These are phyloP conservation scores for Lasiosphaeris hirsuta DNA, from an alignment of 495 filamentous ascomycete genomes.

Conservation along the genomic window DNA sequence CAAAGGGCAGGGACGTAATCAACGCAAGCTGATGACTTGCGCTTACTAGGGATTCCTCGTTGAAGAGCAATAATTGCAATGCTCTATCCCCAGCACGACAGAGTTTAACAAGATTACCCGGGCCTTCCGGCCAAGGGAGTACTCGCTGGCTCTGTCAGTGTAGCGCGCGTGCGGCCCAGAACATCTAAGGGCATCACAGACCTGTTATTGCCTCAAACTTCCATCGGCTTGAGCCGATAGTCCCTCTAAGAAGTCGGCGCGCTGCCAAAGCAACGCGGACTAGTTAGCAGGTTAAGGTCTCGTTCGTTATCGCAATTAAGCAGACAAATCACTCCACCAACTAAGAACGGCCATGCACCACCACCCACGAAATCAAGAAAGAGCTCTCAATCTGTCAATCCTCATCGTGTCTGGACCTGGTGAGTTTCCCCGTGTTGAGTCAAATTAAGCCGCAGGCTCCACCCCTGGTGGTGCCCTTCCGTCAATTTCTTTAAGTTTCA, in stretches of 20 bases:
- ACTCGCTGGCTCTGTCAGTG: constrained; percentile 70
- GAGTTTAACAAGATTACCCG: constrained; percentile 75
- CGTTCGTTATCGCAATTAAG: constrained; percentile 75
- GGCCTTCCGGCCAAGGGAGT: constrained; percentile 66
- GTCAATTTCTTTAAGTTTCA: constrained; percentile 69
- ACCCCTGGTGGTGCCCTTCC: constrained; percentile 58
- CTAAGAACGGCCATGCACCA: constrained; percentile 66
- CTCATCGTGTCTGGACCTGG: constrained; percentile 64
- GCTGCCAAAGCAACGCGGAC: constrained; percentile 60
- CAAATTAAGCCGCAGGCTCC: constrained; percentile 69
- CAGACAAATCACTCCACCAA: constrained; percentile 70
- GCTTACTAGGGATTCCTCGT: constrained; percentile 74
- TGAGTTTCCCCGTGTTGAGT: constrained; percentile 68
- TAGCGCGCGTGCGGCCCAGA: constrained; percentile 71
- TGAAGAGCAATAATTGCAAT: constrained; percentile 81
- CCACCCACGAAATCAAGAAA: constrained; percentile 65
- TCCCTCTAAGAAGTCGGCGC: constrained; percentile 67
- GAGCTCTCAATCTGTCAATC: constrained; percentile 64
- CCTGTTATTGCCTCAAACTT: constrained; percentile 70
- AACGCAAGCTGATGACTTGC: constrained; percentile 71
- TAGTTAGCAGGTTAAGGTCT: constrained; percentile 74
- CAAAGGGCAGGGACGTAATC: constrained; percentile 72
- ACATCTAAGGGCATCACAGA: constrained; percentile 71
- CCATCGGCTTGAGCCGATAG: constrained; percentile 67
- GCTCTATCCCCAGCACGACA: constrained; percentile 74